Evolutionary conservation across 805 yeast genomes (phyloP), one percentile per base, ranked within the genome.

Genomic region (Starmerella davenportii): DNA sequence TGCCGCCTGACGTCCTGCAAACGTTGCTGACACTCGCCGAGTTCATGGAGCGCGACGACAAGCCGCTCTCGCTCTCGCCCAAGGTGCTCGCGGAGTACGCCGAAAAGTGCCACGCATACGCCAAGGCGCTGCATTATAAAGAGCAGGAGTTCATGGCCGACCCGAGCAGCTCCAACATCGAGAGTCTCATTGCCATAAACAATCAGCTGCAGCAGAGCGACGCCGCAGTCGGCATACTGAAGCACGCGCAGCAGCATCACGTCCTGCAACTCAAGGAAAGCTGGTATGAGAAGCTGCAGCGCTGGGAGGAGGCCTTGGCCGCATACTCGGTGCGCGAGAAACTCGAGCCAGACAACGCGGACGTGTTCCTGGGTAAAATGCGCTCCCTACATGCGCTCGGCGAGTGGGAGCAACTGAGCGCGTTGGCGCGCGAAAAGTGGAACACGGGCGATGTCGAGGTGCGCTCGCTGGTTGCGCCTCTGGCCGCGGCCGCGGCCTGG

Each of bases 401-500:
- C 36, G 95, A 90, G 58, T 92, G 98, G 96, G 96, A 87, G 45
- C 79, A 77, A 48, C 63, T 92, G 19, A 76, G 92, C 9, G 79
- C 77, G 43, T 61, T 90, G 39, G 94, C 95, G 0, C 76, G 74
- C 48, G 76, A 74, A 32, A 82, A 80, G 53, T 90, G 99, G 99
- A 64, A 62, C 16, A 63, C 66, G 23, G 70, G 93, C 0, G 65
- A 80, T 1, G 66, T 74, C 21, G 93, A 82, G 15, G 72, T 74
- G 30, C 70, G 76, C 48, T 65, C 94, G 40, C 72, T 76, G 4
- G 84, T 90, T 49, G 98, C 98, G 1, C 96, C 98, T 1, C 62
- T 92, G 38, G 98, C 96, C 0, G 98, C 98, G 0, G 95, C 96
- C 2, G 95, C 98, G 1, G 82, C 96, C 1, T 90, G 98, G 98